Evolutionary conservation across 208 protist species (phyloP).

Genomic region (Crithidia acanthocephali): DNA sequence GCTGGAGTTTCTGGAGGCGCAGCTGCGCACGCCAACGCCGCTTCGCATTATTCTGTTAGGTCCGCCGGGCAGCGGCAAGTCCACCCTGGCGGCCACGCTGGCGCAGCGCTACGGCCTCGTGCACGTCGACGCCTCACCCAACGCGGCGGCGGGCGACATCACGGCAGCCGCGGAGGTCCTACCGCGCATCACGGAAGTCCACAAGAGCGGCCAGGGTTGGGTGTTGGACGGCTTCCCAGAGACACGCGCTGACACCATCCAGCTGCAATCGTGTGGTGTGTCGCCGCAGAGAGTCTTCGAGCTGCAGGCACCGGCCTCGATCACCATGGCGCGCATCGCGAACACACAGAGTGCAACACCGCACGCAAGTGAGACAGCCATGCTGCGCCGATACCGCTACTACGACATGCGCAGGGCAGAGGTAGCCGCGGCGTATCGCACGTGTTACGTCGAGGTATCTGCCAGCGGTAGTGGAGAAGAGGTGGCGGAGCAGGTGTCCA

Average conservation of each 20-base stretch:
- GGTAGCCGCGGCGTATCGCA: conserved; percentile 23
- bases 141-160: conserved; percentile 54
- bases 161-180: conserved; percentile 59
- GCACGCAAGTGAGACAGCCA: background rate
- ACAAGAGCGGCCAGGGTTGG: conserved; percentile 65
- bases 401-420: conserved; percentile 30
- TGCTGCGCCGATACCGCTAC: conserved; percentile 13
- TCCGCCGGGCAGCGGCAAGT: conserved; percentile 91
- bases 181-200: conserved; percentile 36
- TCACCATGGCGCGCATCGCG: conserved; percentile 38
- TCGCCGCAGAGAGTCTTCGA: conserved; percentile 75
- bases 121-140: conserved; percentile 84
- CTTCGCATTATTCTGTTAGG: conserved; percentile 83
- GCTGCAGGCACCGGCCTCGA: conserved; percentile 53
- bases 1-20: conserved; percentile 56
- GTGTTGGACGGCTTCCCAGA: conserved; percentile 86
- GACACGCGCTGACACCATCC: conserved; percentile 74
- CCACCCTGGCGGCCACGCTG: conserved; percentile 84
- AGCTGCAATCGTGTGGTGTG: conserved; percentile 69
- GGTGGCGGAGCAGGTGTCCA: background rate
- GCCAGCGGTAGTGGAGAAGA: conserved; percentile 1
- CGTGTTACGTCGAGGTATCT: conserved; percentile 15
- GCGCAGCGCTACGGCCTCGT: conserved; percentile 80
- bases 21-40: conserved; percentile 46
- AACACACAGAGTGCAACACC: background rate